Base-by-base conservation (phyloP, 805 yeast species). In the Cyberlindnera samutprakarnensis region DNA sequence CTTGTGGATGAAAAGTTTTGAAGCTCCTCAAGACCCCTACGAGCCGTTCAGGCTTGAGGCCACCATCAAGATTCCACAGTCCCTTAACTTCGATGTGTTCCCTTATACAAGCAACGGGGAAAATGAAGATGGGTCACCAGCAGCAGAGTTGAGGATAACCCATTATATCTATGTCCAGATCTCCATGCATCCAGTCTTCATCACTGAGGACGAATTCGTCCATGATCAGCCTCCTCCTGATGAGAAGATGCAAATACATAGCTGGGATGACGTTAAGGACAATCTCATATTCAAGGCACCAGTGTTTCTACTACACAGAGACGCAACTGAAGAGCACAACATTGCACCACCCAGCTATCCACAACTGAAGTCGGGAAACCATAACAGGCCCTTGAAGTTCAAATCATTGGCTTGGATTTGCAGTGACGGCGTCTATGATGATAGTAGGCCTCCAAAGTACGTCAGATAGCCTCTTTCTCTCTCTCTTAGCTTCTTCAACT, bases 391-490 rank as follows among this genome's bases (percentile, higher is more conserved):
- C n/a, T n/a, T n/a, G n/a, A 16, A n/a, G 26, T 10, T 6, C 26
- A 30, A 32, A 27, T 43, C 44, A 0, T 36, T 40, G 14, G 33
- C 41, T 2, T 45, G 46, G 46, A 32, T 43, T 10, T 45, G 46
- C 17, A 41, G 46, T n/a, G 38, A 35, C 15, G 50, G 50, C 5
- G 25, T 19, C n/a, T 36, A 23, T 15, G 46, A 45, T 20, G 25
- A 33, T 10, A 47, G 38, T 12, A 32, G 18, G 12, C 44, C 47
- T 11, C 49, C 49, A 5, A 30, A 20, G 26, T 44, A 44, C 24
- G 13, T 15, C 18, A 13, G 13, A 27, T 19, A 14, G 13, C 7
- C 14, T 12, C 7, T 7, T 23, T 18, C 22, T 14, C n/a, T n/a
- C n/a, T n/a, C n/a, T n/a, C n/a, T n/a, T n/a, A n/a, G n/a, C n/a